Evolutionary conservation across 2,329 filamentous ascomycete genomes (phyloP).

Genomic region (Mycogone perniciosa): DNA sequence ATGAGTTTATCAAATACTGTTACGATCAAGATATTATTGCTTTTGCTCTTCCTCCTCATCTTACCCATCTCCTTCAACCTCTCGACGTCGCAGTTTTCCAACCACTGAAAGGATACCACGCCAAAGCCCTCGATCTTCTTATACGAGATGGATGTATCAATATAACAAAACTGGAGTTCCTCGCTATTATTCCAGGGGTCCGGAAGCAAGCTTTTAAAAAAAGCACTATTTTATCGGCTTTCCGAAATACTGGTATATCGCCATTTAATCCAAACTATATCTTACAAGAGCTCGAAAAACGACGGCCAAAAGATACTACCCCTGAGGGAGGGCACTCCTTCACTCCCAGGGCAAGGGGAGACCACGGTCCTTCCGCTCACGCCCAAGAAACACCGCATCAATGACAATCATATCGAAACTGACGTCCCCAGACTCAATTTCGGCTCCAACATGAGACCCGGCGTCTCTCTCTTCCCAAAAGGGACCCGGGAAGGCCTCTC

Average conservation of each 20-base stretch:
- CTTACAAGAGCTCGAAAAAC: background rate
- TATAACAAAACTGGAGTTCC: conserved; percentile 9
- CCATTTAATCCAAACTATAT: background rate
- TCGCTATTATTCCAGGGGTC: background rate
- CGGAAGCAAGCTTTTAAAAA: no score
- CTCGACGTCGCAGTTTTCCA: conserved; percentile 8
- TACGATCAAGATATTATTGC: conserved; percentile 30
- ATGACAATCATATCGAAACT: no score
- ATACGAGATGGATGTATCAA: background rate
- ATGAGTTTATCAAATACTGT: conserved; percentile 30
- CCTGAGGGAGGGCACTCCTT: no score
- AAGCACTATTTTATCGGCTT: no score
- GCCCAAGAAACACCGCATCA: no score
- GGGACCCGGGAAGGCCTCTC: no score
- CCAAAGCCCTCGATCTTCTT: conserved; percentile 5
- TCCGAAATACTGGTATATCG: conserved; percentile 5
- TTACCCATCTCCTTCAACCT: conserved; percentile 8
- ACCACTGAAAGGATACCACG: conserved; percentile 9
- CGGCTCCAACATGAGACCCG: no score
- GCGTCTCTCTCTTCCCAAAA: no score
- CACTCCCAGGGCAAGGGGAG: no score
- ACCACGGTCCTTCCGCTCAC: no score
- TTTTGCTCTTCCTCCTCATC: background rate
- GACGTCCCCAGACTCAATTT: no score
- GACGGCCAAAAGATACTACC: background rate